Evolutionary conservation across 139 green algal genomes (phyloP).

Genomic region (Mesotaenium endlicherianum): DNA sequence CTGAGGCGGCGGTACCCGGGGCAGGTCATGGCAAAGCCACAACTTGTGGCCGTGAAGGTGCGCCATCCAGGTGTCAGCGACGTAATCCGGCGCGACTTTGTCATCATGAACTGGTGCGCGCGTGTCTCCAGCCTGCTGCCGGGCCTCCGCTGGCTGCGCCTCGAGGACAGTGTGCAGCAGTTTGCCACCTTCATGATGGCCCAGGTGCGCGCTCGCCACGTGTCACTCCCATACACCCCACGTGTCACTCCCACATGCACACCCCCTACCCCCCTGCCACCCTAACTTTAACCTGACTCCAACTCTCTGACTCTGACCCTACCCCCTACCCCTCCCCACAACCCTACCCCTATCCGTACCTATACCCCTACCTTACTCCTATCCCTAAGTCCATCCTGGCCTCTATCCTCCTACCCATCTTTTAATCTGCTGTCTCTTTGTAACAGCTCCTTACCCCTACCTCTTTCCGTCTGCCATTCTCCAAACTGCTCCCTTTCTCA

Average conservation of each 20-base stretch:
- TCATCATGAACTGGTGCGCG: slow-evolving; percentile 72
- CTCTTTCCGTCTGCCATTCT: neutral
- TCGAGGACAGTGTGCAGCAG: slow-evolving; percentile 86
- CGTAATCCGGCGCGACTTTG: slow-evolving; percentile 85
- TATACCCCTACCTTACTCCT: neutral
- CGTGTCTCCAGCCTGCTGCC: slow-evolving; percentile 59
- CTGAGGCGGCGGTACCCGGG: slow-evolving; percentile 44
- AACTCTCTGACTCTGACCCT: neutral
- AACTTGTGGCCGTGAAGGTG: slow-evolving; percentile 49
- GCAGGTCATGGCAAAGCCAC: neutral
- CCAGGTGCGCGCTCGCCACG: slow-evolving; percentile 38
- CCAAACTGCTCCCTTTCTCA: neutral
- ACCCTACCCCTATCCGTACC: neutral
- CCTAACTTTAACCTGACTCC: neutral
- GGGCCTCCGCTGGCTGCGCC: slow-evolving; percentile 66
- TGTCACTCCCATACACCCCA: neutral
- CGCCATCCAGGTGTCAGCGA: slow-evolving; percentile 78
- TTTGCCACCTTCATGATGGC: slow-evolving; percentile 87
- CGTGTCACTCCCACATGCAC: neutral
- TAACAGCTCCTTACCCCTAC: neutral
- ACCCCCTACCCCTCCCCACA: neutral
- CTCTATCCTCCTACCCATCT: neutral
- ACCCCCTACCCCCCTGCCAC: neutral
- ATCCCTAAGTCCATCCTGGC: neutral
- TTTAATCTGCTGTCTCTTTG: neutral